Conservation (phyloP, 2,329 filamentous ascomycete genomes). For the Diaporthe sp. region DNA sequence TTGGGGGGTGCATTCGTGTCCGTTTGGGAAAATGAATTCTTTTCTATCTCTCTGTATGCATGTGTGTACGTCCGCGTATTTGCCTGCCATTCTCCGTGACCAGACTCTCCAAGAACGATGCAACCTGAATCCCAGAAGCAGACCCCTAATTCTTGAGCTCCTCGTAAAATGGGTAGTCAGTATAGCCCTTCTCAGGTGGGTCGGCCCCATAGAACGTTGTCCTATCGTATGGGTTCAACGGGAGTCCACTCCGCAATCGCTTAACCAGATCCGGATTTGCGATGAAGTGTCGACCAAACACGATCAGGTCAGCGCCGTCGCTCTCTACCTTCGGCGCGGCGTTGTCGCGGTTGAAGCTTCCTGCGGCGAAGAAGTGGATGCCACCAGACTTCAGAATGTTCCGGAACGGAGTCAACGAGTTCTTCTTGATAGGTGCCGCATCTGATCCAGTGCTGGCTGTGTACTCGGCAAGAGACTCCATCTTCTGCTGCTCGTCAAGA, state of each 20-base stretch:
- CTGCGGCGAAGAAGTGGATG: slow-evolving; percentile 63
- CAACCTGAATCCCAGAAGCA: too few species aligned
- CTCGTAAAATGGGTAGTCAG: slow-evolving; percentile 54
- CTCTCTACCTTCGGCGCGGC: slow-evolving; percentile 57
- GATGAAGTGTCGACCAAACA: slow-evolving; percentile 65
- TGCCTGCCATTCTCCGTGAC: not conserved
- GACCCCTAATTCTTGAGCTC: slow-evolving; percentile 30
- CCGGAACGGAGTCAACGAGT: slow-evolving; percentile 57
- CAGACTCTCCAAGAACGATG: not conserved
- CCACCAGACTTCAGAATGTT: slow-evolving; percentile 55
- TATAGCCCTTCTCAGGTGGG: slow-evolving; percentile 51
- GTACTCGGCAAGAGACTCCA: slow-evolving; percentile 53
- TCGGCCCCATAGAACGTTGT: slow-evolving; percentile 58
- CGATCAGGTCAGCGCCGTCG: slow-evolving; percentile 58
- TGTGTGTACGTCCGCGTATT: too few species aligned
- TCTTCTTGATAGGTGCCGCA: slow-evolving; percentile 29
- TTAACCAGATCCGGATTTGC: slow-evolving; percentile 63
- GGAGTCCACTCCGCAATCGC: slow-evolving; percentile 57
- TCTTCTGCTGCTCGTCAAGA: slow-evolving; percentile 59
- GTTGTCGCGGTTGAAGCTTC: slow-evolving; percentile 58
- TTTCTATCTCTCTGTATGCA: not conserved
- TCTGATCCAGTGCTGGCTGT: slow-evolving; percentile 45
- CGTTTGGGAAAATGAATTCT: not conserved
- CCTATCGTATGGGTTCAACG: slow-evolving; percentile 59
- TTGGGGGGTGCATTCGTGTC: not conserved